phyloP scores from a whole-genome alignment of 2,329 filamentous ascomycete species.

The Blumeria hordei region DNA sequence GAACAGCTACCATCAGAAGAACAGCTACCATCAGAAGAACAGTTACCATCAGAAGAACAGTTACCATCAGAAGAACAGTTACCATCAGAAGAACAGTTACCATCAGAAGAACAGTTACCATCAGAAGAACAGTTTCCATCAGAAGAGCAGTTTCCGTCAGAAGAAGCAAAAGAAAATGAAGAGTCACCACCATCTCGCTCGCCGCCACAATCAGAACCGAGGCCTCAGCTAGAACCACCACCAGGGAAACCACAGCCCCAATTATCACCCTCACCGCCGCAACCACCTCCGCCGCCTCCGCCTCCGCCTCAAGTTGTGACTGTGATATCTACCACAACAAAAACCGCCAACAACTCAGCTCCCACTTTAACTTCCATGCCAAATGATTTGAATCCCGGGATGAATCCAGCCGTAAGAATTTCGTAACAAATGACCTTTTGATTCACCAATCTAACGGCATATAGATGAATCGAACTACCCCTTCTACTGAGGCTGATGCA shows the following conservation, averaged over 20 bases:
- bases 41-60: background rate
- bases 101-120: background rate
- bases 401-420: background rate
- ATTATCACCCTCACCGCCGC: background rate
- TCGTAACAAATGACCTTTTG: background rate
- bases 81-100: background rate
- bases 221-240: background rate
- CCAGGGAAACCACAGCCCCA: background rate
- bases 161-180: background rate
- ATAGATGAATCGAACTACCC: background rate
- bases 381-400: background rate
- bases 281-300: background rate
- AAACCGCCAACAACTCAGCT: background rate
- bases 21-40: background rate
- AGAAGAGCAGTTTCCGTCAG: background rate
- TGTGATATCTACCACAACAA: constrained; percentile 1
- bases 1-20: background rate
- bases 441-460: constrained; percentile 2
- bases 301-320: constrained; percentile 1
- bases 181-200: background rate
- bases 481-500: background rate
- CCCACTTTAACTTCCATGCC: background rate
- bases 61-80: background rate
- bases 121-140: background rate
- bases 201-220: background rate